Base-by-base conservation (phyloP, 768 basidiomycete genomes). In the Coprinopsis cinerea region DNA sequence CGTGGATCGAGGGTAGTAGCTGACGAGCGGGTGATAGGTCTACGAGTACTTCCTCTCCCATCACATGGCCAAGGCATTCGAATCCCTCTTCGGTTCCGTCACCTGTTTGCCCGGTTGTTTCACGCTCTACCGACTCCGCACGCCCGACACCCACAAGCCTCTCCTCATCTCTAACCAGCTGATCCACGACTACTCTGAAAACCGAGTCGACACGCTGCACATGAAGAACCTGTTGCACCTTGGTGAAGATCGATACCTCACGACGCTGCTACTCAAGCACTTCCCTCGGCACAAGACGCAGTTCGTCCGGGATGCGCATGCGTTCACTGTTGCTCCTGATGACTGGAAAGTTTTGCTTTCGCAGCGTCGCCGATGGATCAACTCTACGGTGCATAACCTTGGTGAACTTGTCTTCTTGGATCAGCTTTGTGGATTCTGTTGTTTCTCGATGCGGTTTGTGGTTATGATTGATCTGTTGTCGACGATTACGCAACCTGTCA, bases 91-190 rank as follows among this genome's bases (percentile, higher is more conserved):
- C 61, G 94, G 94, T 43, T 96, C 93, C 13, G 95, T 99, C 54
- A 98, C 94, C 35, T 99, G 96, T 80, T 75, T 98, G 53, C 95
- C 96, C 18, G 95, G 96, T 72, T 98, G 95, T 78, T 99, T 98
- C 76, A 93, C 94, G 0, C 83, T 99, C 55, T 49, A 49, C 24
- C 39, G 48, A 13, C 39, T 99, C 22, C 83, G 94, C 34, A 93
- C 93, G 0, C 82, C 93, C 28, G 95, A 99, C 67, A 92, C 88
- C 24, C 90, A 94, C 70, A 94, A 96, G 67, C 96, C 96, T 0
- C 72, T 99, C 17, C 77, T 99, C 61, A 85, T 98, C 61, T 85
- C 92, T 26, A 94, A 93, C 60, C 82, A 86, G 55, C 78, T 99
- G 61, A 82, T 97, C 53, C 75, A 83, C 41, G 94, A 95, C 64